Conservation (phyloP, 306 rosid species). For the Albizia julibrissin region DNA sequence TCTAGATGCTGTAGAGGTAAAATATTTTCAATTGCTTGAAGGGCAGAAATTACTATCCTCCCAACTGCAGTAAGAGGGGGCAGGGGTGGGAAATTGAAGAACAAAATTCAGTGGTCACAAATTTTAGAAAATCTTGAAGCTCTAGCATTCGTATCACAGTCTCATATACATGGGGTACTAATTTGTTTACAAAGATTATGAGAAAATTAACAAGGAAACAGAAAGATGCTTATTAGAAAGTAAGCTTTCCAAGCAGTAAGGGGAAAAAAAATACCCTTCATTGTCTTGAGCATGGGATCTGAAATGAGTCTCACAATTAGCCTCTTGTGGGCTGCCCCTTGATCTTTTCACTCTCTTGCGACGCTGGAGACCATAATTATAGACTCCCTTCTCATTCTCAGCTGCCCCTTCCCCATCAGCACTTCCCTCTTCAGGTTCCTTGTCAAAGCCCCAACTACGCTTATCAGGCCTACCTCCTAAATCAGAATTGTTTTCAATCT, state of each 20-base stretch:
- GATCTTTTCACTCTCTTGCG: slow-evolving; percentile 92
- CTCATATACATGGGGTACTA: background rate
- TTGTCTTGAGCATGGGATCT: slow-evolving; percentile 67
- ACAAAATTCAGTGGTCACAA: background rate
- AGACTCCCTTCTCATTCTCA: slow-evolving; percentile 79
- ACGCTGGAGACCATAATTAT: slow-evolving; percentile 71
- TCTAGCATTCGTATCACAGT: slow-evolving; percentile 24
- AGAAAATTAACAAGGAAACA: background rate
- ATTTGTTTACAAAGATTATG: background rate
- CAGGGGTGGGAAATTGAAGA: background rate
- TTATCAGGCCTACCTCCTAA: slow-evolving; percentile 67
- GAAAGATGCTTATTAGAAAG: background rate
- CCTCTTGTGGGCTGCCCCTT: slow-evolving; percentile 79
- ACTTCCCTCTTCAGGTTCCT: slow-evolving; percentile 81
- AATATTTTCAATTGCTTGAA: background rate
- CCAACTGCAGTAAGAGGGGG: background rate
- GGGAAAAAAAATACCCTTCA: slow-evolving; percentile 63
- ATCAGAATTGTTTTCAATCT: slow-evolving; percentile 75
- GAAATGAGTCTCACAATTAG: slow-evolving; percentile 65
- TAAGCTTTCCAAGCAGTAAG: slow-evolving; percentile 22
- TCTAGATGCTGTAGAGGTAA: background rate
- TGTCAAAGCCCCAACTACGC: slow-evolving; percentile 58
- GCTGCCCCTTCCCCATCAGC: slow-evolving; percentile 60
- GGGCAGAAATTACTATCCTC: background rate
- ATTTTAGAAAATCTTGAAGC: slow-evolving; percentile 14